Evolutionary conservation across 768 basidiomycete genomes (phyloP).

Genomic region (Russula sp.): DNA sequence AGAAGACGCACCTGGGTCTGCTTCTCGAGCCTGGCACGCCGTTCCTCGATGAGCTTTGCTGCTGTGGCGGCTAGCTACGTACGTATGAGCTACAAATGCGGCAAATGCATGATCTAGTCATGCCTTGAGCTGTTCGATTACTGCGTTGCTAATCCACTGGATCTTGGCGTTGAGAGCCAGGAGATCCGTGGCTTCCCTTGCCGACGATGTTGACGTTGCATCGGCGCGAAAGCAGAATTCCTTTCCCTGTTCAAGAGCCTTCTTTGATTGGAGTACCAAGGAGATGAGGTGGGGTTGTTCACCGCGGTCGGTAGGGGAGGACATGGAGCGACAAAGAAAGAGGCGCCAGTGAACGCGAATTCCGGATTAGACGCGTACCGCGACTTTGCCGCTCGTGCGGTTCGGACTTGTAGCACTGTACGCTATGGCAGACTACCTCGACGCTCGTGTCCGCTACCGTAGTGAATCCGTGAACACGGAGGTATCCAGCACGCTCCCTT

Average conservation of each 20-base stretch:
- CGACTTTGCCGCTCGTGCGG: not conserved
- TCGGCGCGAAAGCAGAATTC: constrained; percentile 70
- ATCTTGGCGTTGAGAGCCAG: constrained; percentile 78
- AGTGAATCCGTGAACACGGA: constrained; percentile 19
- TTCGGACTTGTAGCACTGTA: not conserved
- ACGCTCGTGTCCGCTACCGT: constrained; percentile 8
- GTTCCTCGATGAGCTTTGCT: constrained; percentile 71
- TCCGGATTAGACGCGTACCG: constrained; percentile 10
- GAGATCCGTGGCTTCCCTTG: constrained; percentile 64
- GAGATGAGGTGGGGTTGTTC: constrained; percentile 67
- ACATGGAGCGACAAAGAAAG: not conserved
- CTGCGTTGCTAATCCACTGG: constrained; percentile 70
- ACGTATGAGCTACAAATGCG: not conserved
- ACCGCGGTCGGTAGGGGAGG: constrained; percentile 22
- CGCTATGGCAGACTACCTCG: constrained; percentile 20
- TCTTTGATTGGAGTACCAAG: constrained; percentile 77
- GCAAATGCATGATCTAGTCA: constrained; percentile 23
- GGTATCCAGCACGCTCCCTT: constrained; percentile 1
- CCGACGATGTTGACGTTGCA: constrained; percentile 58
- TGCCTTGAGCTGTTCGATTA: constrained; percentile 75
- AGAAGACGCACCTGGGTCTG: constrained; percentile 53
- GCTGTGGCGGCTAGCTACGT: constrained; percentile 66
- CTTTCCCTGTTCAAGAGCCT: constrained; percentile 75
- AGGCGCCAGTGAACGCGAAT: not conserved
- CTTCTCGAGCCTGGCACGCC: constrained; percentile 56